Evolutionary conservation across 2,329 filamentous ascomycete genomes (phyloP), one percentile per base, ranked within the genome.

Genomic region (Arthrocladium fulminans): DNA sequence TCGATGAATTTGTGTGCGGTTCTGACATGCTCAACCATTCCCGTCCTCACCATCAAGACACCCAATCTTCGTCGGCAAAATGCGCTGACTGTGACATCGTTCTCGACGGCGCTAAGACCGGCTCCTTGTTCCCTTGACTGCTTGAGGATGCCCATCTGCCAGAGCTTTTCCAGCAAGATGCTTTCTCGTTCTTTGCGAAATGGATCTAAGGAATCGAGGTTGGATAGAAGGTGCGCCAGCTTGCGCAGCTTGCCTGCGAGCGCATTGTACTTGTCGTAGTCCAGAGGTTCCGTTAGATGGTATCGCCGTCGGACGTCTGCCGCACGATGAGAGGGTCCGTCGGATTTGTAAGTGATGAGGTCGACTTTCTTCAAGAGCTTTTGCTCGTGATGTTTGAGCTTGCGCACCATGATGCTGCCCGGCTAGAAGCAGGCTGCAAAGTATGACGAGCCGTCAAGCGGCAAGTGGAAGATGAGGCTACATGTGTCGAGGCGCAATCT

Each of bases 381-480:
- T 66, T 92, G 81, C 81, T 98, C 92, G 71, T 96, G 90, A 70
- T 94, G 80, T 72, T 96, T 97, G 64, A 98, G 81, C 74, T 94
- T 88, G 60, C 92, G 84, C 59, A 94, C 88, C 92, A 97, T 97
- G 49, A n/a, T n/a, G n/a, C n/a, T n/a, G n/a, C n/a, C n/a, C n/a
- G n/a, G n/a, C n/a, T n/a, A n/a, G n/a, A n/a, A n/a, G n/a, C n/a
- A n/a, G n/a, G n/a, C n/a, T n/a, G n/a, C n/a, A n/a, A n/a, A n/a
- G n/a, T n/a, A n/a, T n/a, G n/a, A n/a, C n/a, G n/a, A n/a, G n/a
- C n/a, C n/a, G n/a, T n/a, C n/a, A n/a, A n/a, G n/a, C n/a, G n/a
- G n/a, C n/a, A n/a, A n/a, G n/a, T n/a, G n/a, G n/a, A n/a, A n/a
- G n/a, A n/a, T n/a, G n/a, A n/a, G n/a, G n/a, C n/a, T n/a, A n/a